Evolutionary conservation across 768 basidiomycete genomes (phyloP).

Genomic region (Xerocomus potaroensis): DNA sequence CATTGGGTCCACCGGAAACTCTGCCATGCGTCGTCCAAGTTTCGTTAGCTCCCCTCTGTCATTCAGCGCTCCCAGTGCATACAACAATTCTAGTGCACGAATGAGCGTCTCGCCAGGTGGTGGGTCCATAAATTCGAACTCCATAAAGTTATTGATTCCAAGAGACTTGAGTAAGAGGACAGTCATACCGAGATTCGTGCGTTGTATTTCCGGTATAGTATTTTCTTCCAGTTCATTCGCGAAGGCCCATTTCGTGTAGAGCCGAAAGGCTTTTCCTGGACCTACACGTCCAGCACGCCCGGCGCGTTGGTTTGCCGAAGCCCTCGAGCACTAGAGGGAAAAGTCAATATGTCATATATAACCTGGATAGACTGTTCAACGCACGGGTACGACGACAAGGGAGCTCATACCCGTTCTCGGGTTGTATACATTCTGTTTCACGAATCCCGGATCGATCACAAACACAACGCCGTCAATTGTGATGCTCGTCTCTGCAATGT

Average conservation of each 20-base stretch:
- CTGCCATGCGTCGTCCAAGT: slow-evolving; percentile 94
- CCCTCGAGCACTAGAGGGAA: slow-evolving; percentile 75
- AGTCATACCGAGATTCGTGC: slow-evolving; percentile 96
- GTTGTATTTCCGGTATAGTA: slow-evolving; percentile 97
- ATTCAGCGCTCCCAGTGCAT: slow-evolving; percentile 94
- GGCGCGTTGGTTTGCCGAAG: slow-evolving; percentile 95
- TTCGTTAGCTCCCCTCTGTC: slow-evolving; percentile 97
- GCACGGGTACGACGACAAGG: slow-evolving; percentile 88
- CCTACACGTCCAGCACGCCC: slow-evolving; percentile 98
- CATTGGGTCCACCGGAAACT: slow-evolving; percentile 99
- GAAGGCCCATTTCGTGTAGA: slow-evolving; percentile 99
- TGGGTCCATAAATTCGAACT: slow-evolving; percentile 98
- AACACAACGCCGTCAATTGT: slow-evolving; percentile 99
- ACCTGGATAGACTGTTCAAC: slow-evolving; percentile 27
- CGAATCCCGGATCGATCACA: slow-evolving; percentile 98
- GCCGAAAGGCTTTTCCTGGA: slow-evolving; percentile 95
- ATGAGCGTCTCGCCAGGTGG: slow-evolving; percentile 98
- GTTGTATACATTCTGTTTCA: slow-evolving; percentile 99
- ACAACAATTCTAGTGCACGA: slow-evolving; percentile 87
- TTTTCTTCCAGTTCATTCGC: slow-evolving; percentile 94
- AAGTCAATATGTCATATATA: background rate
- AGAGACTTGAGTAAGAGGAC: slow-evolving; percentile 93
- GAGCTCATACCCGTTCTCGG: slow-evolving; percentile 99
- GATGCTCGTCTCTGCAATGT: slow-evolving; percentile 99
- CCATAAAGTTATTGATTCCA: slow-evolving; percentile 97